Percentiles rank a stretch among this genome's conserved stretches.
phyloP scores from a whole-genome alignment of 2,329 filamentous ascomycete species.

The Teratosphaeria gauchensis region DNA sequence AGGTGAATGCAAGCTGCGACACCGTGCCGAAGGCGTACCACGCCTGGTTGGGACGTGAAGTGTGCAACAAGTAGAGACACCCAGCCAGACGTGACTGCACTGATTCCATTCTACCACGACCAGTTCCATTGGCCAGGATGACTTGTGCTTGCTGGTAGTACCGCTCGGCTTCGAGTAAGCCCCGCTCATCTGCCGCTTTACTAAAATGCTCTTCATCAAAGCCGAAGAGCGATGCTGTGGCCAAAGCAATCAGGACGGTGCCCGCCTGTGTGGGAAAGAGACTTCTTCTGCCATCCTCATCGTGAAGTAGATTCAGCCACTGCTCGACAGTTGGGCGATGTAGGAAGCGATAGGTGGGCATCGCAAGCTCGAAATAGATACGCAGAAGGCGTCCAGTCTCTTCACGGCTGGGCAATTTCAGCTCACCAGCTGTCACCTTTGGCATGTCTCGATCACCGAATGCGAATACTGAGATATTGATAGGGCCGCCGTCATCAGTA shows the following conservation, averaged over 20 bases:
- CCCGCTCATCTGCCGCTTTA: conserved; percentile 10
- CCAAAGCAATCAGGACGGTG: conserved; percentile 45
- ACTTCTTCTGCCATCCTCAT: conserved; percentile 26
- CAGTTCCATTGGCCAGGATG: conserved; percentile 15
- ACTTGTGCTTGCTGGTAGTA: conserved; percentile 17
- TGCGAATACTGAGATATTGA: conserved; percentile 39
- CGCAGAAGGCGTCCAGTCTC: conserved; percentile 28
- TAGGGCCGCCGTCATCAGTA: conserved; percentile 19
- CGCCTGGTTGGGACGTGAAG: conserved; percentile 27
- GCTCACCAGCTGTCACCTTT: conserved; percentile 13
- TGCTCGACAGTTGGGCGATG: conserved; percentile 34
- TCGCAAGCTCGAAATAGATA: conserved; percentile 36
- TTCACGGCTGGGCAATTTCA: conserved; percentile 10
- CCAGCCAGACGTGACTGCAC: conserved; percentile 33
- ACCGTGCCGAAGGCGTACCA: conserved; percentile 31
- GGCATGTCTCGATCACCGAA: conserved; percentile 42
- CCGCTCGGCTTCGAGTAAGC: conserved; percentile 18
- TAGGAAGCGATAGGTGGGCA: conserved; percentile 36
- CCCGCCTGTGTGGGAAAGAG: conserved; percentile 36
- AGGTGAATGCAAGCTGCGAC: conserved; percentile 27
- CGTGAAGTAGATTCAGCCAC: conserved; percentile 40
- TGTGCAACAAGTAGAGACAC: conserved; percentile 31
- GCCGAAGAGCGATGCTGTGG: conserved; percentile 32
- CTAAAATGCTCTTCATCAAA: conserved; percentile 24
- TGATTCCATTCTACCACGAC: conserved; percentile 21